Evolutionary conservation across 2,329 filamentous ascomycete species (phyloP), one percentile per base, ranked within the genome.

Genomic region (Ophiostoma quercus): DNA sequence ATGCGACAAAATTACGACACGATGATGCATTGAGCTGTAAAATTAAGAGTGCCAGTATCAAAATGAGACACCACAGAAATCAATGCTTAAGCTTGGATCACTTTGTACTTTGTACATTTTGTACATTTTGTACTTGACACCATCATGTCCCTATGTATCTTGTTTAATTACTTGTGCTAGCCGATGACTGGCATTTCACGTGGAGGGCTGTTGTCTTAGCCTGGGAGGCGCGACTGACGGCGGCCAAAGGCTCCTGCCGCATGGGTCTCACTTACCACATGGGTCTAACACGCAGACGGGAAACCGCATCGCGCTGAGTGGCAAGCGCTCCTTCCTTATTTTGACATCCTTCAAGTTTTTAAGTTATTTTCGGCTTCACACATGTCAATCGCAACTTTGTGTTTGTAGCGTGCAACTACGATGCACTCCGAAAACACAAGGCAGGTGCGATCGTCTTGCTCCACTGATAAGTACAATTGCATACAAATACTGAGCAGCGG

Each of bases 231-330:
- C 62, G 34, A 62, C 25, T 62, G 57, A 32, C 25, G 57, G 51
- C 51, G 69, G 47, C 57, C 51, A 47, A n/a, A 54, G 47, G 39
- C 41, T 66, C 66, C 34, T 70, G 67, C 69, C 66, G 57, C 57
- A 62, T 62, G 57, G 57, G 57, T 62, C 57, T 62, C 57, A 62
- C 25, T 32, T 62, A 32, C 66, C 60, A 68, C 69, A 68, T 65
- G 66, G 29, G 65, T 66, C 69, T 70, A 66, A 60, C 69, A 70
- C 67, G 60, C 69, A 68, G 67, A 37, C 47, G 69, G 69, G 69
- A 70, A 70, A 66, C 67, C 11, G 43, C 67, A 68, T 41, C 66
- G 57, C 54, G 39, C 41, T 25, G 19, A 32, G 34, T 67, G 43
- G 14, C 43, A 51, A 39, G 29, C 29, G 16, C 60, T 66, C 60